Percentiles rank a stretch among this genome's conserved stretches.
Evolutionary conservation across 805 yeast species (phyloP).

Genomic region (Metschnikowia arizonensis): DNA sequence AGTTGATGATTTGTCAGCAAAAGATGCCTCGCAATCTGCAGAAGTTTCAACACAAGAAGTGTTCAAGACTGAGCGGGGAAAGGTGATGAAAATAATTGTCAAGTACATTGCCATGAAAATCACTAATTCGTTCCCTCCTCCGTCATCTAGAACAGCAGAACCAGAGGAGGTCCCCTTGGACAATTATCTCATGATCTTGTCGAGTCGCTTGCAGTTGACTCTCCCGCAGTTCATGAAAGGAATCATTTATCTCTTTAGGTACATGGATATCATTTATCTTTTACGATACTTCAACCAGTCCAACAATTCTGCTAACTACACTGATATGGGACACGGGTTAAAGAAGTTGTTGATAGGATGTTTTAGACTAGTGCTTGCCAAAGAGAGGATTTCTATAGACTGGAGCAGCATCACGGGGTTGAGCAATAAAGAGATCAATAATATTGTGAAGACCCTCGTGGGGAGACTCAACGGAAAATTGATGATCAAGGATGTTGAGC

Average conservation of each 20-base stretch:
- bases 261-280: constrained; percentile 44
- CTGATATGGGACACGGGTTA: constrained; percentile 41
- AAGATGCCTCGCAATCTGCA: constrained; percentile 2
- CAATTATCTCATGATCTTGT: constrained; percentile 35
- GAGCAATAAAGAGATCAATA: constrained; percentile 31
- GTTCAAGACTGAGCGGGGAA: constrained; percentile 30
- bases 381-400: constrained; percentile 26
- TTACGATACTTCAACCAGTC: constrained; percentile 44
- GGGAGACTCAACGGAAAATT: constrained; percentile 41
- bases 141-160: constrained; percentile 22
- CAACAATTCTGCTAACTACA: constrained; percentile 41
- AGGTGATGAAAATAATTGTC: constrained; percentile 40
- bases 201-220: constrained; percentile 34
- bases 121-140: constrained; percentile 42
- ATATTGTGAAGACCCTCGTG: constrained; percentile 33
- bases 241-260: constrained; percentile 40
- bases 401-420: constrained; percentile 39
- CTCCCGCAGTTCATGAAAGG: constrained; percentile 39
- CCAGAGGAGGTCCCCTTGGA: constrained; percentile 37
- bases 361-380: constrained; percentile 34
- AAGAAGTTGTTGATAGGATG: constrained; percentile 41
- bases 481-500: constrained; percentile 34
- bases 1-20: not conserved
- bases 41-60: constrained; percentile 14
- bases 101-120: constrained; percentile 43